Percentiles rank a stretch among this genome's conserved stretches.
Evolutionary conservation across 1,139 yeast species (phyloP).

Genomic region (Geotrichum macrosporum): DNA sequence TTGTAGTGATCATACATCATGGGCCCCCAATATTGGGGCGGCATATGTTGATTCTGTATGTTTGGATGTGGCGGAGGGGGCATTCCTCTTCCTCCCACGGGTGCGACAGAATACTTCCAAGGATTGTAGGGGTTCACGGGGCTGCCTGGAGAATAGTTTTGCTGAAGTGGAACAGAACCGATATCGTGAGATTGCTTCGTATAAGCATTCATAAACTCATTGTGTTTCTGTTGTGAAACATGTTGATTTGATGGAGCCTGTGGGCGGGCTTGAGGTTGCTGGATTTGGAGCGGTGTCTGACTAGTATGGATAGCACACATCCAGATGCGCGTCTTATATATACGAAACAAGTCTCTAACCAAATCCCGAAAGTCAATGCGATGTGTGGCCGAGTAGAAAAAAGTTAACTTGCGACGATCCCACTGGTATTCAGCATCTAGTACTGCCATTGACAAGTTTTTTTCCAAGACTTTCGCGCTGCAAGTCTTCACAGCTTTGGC

Average conservation of each 20-base stretch:
- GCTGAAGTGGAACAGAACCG: neutral
- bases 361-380: conserved; percentile 90
- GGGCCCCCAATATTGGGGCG: neutral
- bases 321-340: conserved; percentile 96
- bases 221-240: neutral
- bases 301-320: conserved; percentile 67
- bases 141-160: neutral
- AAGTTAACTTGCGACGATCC: conserved; percentile 89
- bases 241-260: neutral
- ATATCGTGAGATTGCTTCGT: neutral
- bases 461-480: conserved; percentile 54
- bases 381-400: conserved; percentile 76
- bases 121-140: neutral
- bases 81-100: neutral
- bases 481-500: conserved; percentile 62
- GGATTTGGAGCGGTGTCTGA: neutral
- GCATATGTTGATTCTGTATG: neutral
- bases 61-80: conserved; percentile 1
- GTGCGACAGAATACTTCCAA: neutral
- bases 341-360: conserved; percentile 85
- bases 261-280: neutral
- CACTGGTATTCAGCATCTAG: conserved; percentile 88
- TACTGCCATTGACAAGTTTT: conserved; percentile 46
- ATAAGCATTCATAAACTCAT: neutral
- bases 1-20: neutral